phyloP scores from a whole-genome alignment of 345 rosid species.

The Eucalyptus curtisii region DNA sequence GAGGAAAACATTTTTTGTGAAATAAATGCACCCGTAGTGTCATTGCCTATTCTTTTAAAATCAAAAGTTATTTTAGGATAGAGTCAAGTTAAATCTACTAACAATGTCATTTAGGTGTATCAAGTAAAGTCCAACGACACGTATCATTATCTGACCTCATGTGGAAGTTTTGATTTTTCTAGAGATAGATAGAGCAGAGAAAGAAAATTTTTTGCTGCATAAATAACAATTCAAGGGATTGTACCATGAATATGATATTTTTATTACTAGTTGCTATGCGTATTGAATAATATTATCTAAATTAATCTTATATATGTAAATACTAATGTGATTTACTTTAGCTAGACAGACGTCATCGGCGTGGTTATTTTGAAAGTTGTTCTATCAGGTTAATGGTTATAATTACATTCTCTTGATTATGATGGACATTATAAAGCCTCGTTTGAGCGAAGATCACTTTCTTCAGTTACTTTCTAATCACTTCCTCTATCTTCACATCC shows the following conservation, averaged over 20 bases:
- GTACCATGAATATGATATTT: accelerated
- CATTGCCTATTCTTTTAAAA: accelerated
- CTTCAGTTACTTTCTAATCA: no score
- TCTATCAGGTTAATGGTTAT: no score
- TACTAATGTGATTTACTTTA: accelerated
- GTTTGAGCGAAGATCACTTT: neutral
- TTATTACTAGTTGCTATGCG: accelerated
- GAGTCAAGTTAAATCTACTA: neutral
- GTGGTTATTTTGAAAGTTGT: accelerated
- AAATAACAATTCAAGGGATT: no score
- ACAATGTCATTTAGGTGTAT: no score
- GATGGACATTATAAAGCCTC: accelerated
- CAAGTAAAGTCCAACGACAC: no score
- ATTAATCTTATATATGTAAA: no score
- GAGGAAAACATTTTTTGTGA: no score
- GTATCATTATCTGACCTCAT: accelerated
- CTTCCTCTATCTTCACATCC: neutral
- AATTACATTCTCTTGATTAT: no score
- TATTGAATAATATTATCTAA: accelerated
- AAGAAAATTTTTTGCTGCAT: no score
- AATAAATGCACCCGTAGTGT: no score
- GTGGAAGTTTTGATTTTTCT: no score
- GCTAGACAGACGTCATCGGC: accelerated
- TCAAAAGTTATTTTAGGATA: neutral
- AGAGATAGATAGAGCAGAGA: no score